Percentiles rank a stretch among this genome's conserved stretches.
These are phyloP conservation scores for Boletus rufocinnamomeus DNA, from an alignment of 768 basidiomycete genomes.

Conservation along the genomic window DNA sequence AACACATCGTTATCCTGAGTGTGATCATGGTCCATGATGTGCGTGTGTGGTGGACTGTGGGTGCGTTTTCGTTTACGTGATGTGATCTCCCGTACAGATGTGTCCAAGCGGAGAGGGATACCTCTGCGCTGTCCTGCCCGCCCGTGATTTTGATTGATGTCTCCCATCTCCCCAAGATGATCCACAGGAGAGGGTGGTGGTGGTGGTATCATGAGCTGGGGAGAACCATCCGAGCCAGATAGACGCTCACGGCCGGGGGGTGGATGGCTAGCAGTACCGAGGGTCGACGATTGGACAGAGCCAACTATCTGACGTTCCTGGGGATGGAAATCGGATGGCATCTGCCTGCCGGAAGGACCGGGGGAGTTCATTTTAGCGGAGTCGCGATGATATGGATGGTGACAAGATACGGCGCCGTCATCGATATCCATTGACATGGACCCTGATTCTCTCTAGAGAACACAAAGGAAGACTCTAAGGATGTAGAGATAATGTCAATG, in stretches of 20 bases:
- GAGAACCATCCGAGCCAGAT: background rate
- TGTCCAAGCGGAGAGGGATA: background rate
- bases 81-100: background rate
- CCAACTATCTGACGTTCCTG: background rate
- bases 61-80: slow-evolving; percentile 24
- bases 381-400: background rate
- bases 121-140: background rate
- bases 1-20: background rate
- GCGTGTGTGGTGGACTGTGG: background rate
- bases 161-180: background rate
- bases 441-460: slow-evolving; percentile 12
- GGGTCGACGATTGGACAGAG: background rate
- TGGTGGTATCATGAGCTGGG: background rate
- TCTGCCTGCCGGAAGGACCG: background rate
- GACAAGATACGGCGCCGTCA: slow-evolving; percentile 1
- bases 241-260: background rate
- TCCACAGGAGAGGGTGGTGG: background rate
- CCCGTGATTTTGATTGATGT: background rate
- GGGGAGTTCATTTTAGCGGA: background rate
- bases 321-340: background rate
- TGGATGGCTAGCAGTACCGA: background rate
- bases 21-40: background rate
- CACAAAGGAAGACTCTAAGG: background rate
- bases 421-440: slow-evolving; percentile 16
- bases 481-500: background rate